A percentile compares a stretch with the other conserved stretches of the same genome.
Conservation (phyloP, 306 rosid genomes). For the Quercus agrifolia region DNA sequence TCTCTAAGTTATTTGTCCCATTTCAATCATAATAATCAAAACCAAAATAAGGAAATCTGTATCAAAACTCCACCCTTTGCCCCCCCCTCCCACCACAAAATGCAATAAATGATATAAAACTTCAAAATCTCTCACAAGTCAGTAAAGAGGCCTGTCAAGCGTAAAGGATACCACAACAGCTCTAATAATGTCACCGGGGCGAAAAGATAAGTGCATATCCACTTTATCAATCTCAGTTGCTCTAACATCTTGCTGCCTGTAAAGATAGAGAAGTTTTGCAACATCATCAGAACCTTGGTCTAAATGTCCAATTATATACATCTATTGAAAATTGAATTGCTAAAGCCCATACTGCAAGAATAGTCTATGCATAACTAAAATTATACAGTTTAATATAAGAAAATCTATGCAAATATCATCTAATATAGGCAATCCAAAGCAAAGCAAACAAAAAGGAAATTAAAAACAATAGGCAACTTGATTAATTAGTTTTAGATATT, state of each 20-base stretch:
- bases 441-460: background rate
- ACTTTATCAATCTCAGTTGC: slow-evolving; percentile 97
- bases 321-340: background rate
- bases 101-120: background rate
- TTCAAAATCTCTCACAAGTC: background rate
- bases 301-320: background rate
- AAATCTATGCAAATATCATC: background rate
- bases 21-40: background rate
- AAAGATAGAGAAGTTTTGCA: slow-evolving; percentile 13
- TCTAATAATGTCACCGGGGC: slow-evolving; percentile 72
- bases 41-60: background rate
- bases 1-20: background rate
- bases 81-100: background rate
- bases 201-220: slow-evolving; percentile 76
- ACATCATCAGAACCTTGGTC: background rate
- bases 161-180: slow-evolving; percentile 75
- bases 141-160: background rate
- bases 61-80: background rate
- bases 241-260: slow-evolving; percentile 94
- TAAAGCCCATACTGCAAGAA: background rate
- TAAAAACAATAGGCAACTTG: background rate
- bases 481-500: background rate
- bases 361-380: background rate
- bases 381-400: background rate
- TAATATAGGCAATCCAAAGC: background rate